These are phyloP conservation scores for Ophiostoma australiae DNA, from an alignment of 2,329 filamentous ascomycete species.

Conservation along the genomic window DNA sequence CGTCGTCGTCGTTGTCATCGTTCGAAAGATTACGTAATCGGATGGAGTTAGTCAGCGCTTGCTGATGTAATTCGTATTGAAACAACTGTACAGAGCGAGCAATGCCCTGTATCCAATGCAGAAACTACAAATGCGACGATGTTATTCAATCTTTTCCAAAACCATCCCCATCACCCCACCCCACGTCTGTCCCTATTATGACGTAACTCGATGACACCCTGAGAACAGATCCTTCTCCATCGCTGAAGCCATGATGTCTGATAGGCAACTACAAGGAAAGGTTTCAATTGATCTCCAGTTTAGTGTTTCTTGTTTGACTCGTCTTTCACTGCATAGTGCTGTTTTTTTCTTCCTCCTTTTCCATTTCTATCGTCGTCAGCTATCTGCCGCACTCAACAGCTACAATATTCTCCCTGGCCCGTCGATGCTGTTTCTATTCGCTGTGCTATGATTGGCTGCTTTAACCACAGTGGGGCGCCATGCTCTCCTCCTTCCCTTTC, in stretches of 20 bases:
- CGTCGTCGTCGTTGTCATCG: background rate
- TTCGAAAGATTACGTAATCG: background rate
- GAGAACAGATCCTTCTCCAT: background rate
- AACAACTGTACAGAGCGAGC: no score
- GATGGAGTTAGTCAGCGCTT: background rate
- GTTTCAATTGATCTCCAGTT: background rate
- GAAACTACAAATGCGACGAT: background rate
- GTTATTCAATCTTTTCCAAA: no score
- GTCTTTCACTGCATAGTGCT: no score
- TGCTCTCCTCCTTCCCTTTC: background rate
- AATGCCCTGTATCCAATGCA: no score
- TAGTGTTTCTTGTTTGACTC: background rate
- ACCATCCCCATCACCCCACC: background rate
- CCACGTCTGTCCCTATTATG: background rate
- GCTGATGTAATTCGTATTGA: no score
- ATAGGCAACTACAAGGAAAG: background rate
- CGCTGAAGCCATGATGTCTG: background rate
- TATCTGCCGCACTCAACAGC: no score
- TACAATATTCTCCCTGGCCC: background rate
- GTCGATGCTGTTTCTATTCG: background rate
- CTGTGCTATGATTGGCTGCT: background rate
- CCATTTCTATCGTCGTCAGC: no score
- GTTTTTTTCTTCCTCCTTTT: no score
- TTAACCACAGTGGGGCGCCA: background rate
- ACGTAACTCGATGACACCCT: constrained; percentile 11